phyloP scores from a whole-genome alignment of 2,329 filamentous ascomycete genomes.

The Penicillium sp. region DNA sequence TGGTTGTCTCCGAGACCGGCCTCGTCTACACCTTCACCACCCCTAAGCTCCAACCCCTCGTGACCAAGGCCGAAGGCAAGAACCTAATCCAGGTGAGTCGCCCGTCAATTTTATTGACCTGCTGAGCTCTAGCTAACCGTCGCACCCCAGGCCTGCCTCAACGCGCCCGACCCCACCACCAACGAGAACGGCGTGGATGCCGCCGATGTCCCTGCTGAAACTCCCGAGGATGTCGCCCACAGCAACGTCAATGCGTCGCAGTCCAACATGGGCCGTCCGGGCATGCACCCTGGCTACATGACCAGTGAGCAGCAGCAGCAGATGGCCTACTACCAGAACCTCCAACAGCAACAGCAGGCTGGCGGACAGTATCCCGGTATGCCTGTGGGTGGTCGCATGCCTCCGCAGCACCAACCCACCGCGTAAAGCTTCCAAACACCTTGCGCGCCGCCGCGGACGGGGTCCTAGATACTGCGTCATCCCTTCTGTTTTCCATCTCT shows the following conservation, averaged over 20 bases:
- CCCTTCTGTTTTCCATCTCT: constrained; percentile 28
- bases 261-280: constrained; percentile 65
- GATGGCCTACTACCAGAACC: constrained; percentile 79
- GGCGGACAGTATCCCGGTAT: constrained; percentile 72
- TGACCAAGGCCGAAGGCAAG: constrained; percentile 98
- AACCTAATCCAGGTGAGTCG: constrained; percentile 90
- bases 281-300: constrained; percentile 70
- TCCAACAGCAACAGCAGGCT: constrained; percentile 67
- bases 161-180: constrained; percentile 87
- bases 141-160: constrained; percentile 76
- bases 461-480: constrained; percentile 27
- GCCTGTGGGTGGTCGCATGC: constrained; percentile 75
- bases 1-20: constrained; percentile 96
- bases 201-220: constrained; percentile 71
- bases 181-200: constrained; percentile 80
- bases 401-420: constrained; percentile 79
- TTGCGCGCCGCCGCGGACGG: constrained; percentile 17
- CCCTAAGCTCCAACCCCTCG: constrained; percentile 94
- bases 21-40: constrained; percentile 98
- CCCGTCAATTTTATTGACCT: not conserved
- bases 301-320: constrained; percentile 69
- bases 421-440: constrained; percentile 50
- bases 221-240: constrained; percentile 82
- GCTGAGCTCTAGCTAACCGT: not conserved
- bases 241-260: constrained; percentile 72